These are phyloP conservation scores for Chlorophyllum brunneum DNA, from an alignment of 768 basidiomycete genomes.

Conservation along the genomic window DNA sequence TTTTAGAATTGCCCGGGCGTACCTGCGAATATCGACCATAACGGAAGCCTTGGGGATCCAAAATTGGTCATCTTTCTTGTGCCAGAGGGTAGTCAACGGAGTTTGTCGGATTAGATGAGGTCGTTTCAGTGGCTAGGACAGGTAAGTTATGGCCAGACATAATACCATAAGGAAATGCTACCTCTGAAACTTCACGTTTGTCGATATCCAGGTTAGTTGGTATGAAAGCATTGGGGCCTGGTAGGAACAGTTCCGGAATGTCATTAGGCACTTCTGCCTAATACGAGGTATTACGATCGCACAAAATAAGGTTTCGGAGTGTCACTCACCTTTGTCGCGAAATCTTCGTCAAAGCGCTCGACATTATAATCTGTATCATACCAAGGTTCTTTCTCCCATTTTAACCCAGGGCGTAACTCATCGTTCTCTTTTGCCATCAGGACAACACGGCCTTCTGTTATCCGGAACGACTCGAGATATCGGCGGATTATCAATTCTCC, in stretches of 20 bases:
- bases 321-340: constrained; percentile 47
- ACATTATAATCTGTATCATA: constrained; percentile 88
- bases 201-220: constrained; percentile 83
- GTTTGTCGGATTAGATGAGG: constrained; percentile 78
- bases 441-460: constrained; percentile 62
- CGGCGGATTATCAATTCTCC: constrained; percentile 53
- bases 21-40: constrained; percentile 76
- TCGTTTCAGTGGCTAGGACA: constrained; percentile 60
- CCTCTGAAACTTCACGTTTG: constrained; percentile 64
- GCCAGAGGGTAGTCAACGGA: constrained; percentile 75
- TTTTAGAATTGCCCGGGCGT: constrained; percentile 12
- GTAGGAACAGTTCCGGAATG: constrained; percentile 69
- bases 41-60: constrained; percentile 90
- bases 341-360: constrained; percentile 60
- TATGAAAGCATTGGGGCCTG: constrained; percentile 86
- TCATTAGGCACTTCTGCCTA: constrained; percentile 65
- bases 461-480: constrained; percentile 55
- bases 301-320: constrained; percentile 2
- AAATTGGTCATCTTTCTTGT: constrained; percentile 96
- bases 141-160: background rate
- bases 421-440: constrained; percentile 75
- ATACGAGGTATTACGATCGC: constrained; percentile 7
- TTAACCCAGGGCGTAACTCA: constrained; percentile 36
- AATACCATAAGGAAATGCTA: constrained; percentile 24
- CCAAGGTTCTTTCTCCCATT: constrained; percentile 82